phyloP scores from a whole-genome alignment of 306 rosid genomes.

The Cicer bijugum region DNA sequence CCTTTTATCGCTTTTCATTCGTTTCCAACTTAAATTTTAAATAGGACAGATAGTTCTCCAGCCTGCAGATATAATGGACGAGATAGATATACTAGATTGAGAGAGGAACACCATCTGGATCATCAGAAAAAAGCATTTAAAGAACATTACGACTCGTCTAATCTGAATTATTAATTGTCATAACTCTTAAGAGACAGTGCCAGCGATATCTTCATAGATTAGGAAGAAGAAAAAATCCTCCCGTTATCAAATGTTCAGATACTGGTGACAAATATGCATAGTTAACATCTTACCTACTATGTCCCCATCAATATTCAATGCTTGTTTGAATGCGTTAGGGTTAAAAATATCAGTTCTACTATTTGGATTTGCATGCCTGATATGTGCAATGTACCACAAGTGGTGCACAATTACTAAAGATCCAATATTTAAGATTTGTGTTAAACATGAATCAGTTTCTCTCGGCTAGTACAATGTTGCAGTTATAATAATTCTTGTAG shows the following conservation, averaged over 20 bases:
- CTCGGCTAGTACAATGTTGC: not conserved
- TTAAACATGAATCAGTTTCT: not conserved
- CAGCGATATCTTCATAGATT: no score
- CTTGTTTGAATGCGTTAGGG: not conserved
- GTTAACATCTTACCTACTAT: not conserved
- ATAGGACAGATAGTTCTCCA: slow-evolving; percentile 39
- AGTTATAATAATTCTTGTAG: not conserved
- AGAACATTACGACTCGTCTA: not conserved
- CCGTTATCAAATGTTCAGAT: not conserved
- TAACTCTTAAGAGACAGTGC: no score
- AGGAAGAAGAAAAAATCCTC: not conserved
- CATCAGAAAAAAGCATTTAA: slow-evolving; percentile 12
- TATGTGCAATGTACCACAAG: not conserved
- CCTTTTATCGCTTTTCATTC: slow-evolving; percentile 3
- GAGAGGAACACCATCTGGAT: not conserved
- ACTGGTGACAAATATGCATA: not conserved
- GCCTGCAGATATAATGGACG: slow-evolving; percentile 17
- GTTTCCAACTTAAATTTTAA: slow-evolving; percentile 37
- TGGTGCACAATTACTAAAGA: not conserved
- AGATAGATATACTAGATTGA: not conserved
- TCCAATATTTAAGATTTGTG: not conserved
- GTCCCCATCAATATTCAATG: not conserved
- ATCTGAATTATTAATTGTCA: slow-evolving; percentile 10
- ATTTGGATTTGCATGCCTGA: not conserved
- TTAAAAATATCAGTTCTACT: not conserved